These are phyloP conservation scores for Madurella fahalii DNA, from an alignment of 2,329 filamentous ascomycete genomes.

Conservation along the genomic window DNA sequence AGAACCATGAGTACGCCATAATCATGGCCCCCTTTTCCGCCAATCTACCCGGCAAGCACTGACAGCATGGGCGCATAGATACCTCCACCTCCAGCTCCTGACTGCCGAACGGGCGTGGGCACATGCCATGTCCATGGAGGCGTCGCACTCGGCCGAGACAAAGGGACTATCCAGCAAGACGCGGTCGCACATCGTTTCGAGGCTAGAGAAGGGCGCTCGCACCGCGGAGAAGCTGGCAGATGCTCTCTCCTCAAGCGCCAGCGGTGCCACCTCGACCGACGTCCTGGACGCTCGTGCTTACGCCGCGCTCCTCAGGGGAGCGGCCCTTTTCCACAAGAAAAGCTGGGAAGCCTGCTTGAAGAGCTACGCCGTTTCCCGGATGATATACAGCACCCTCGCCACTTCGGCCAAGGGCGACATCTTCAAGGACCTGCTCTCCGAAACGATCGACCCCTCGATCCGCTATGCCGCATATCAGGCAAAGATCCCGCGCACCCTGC, in stretches of 20 bases:
- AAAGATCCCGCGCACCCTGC: slow-evolving; percentile 78
- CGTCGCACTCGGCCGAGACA: slow-evolving; percentile 71
- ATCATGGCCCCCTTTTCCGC: too few species aligned
- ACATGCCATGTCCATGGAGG: slow-evolving; percentile 91
- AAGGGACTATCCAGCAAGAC: slow-evolving; percentile 75
- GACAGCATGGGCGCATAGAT: slow-evolving; percentile 46
- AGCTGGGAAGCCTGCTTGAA: slow-evolving; percentile 75
- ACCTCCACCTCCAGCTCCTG: slow-evolving; percentile 73
- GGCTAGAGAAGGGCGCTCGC: slow-evolving; percentile 73
- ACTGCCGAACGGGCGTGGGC: slow-evolving; percentile 91
- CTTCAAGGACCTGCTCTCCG: slow-evolving; percentile 79
- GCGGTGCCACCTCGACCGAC: slow-evolving; percentile 65
- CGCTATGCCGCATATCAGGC: slow-evolving; percentile 92
- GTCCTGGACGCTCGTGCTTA: slow-evolving; percentile 86
- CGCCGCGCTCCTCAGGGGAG: slow-evolving; percentile 68
- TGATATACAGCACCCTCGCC: slow-evolving; percentile 77
- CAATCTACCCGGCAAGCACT: slow-evolving; percentile 11
- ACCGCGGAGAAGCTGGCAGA: slow-evolving; percentile 65
- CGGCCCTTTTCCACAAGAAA: slow-evolving; percentile 80
- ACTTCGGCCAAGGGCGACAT: slow-evolving; percentile 64
- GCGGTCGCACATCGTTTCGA: slow-evolving; percentile 83
- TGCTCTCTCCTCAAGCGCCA: slow-evolving; percentile 58
- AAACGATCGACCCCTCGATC: slow-evolving; percentile 88
- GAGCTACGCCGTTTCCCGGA: slow-evolving; percentile 69
- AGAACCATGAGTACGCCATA: slow-evolving; percentile 66